phyloP scores from a whole-genome alignment of 805 yeast genomes.

The Candida dendrica region DNA sequence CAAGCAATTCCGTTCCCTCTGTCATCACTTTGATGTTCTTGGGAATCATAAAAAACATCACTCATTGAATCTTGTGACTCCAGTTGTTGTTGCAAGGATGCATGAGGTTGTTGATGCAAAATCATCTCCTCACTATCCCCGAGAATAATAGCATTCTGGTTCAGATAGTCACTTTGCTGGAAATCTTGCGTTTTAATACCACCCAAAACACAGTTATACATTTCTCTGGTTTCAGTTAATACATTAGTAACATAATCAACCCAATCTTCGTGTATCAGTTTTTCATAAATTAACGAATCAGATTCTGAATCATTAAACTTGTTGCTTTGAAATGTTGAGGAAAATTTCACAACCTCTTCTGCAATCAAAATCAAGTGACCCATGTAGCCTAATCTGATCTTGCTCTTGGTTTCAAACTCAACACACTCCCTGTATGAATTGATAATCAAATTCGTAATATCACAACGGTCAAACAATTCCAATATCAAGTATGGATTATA shows the following conservation, averaged over 20 bases:
- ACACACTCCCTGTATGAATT: conserved; percentile 56
- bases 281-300: conserved; percentile 19
- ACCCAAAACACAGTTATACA: conserved; percentile 82
- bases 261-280: conserved; percentile 46
- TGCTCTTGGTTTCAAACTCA: conserved; percentile 51
- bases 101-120: conserved; percentile 9
- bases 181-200: conserved; percentile 33
- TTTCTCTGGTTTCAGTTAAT: conserved; percentile 73
- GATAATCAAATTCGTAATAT: conserved; percentile 56
- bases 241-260: conserved; percentile 67
- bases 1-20: background rate
- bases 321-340: conserved; percentile 25
- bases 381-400: conserved; percentile 86
- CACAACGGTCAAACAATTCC: conserved; percentile 54
- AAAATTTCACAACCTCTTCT: conserved; percentile 91
- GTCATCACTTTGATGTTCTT: background rate
- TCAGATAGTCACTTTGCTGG: conserved; percentile 14
- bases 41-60: conserved; percentile 1
- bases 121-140: conserved; percentile 22
- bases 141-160: conserved; percentile 17
- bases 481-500: conserved; percentile 55
- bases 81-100: background rate
- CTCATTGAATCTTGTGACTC: background rate
- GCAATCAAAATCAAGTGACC: conserved; percentile 91
- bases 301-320: conserved; percentile 18